A percentile compares a stretch with the other conserved stretches of the same genome.
phyloP scores from a whole-genome alignment of 306 rosid species.

The Sesbania bispinosa region DNA sequence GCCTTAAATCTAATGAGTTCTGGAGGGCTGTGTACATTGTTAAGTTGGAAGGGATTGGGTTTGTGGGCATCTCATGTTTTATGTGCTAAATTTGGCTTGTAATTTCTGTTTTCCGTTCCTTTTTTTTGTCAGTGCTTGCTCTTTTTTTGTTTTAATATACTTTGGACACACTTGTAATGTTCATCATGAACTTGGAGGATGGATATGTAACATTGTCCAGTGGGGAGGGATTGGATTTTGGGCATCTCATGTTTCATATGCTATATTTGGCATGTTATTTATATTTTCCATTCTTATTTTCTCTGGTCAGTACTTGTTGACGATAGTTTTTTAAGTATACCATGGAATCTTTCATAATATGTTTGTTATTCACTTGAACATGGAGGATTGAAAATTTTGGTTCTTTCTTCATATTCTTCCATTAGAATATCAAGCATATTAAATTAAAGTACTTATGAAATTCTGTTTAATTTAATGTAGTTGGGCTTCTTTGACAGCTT shows the following conservation, averaged over 20 bases:
- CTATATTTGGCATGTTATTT: slow-evolving; percentile 11
- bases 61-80: background rate
- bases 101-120: background rate
- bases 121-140: background rate
- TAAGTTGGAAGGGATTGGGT: background rate
- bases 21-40: slow-evolving; percentile 5
- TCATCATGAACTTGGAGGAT: slow-evolving; percentile 5
- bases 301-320: background rate
- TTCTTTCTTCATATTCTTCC: background rate
- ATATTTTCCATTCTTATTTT: background rate
- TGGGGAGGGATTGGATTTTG: slow-evolving; percentile 10
- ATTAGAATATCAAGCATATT: background rate
- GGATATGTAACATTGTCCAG: background rate
- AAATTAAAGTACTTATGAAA: slow-evolving; percentile 24
- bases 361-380: background rate
- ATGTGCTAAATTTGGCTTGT: background rate
- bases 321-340: background rate
- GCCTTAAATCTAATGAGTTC: background rate
- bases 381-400: background rate
- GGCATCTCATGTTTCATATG: slow-evolving; percentile 10
- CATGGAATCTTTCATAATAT: background rate
- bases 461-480: slow-evolving; percentile 41
- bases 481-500: slow-evolving; percentile 74
- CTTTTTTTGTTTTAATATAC: background rate
- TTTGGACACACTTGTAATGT: background rate